Evolutionary conservation across 768 basidiomycete genomes (phyloP).

Genomic region (Russula sp.): DNA sequence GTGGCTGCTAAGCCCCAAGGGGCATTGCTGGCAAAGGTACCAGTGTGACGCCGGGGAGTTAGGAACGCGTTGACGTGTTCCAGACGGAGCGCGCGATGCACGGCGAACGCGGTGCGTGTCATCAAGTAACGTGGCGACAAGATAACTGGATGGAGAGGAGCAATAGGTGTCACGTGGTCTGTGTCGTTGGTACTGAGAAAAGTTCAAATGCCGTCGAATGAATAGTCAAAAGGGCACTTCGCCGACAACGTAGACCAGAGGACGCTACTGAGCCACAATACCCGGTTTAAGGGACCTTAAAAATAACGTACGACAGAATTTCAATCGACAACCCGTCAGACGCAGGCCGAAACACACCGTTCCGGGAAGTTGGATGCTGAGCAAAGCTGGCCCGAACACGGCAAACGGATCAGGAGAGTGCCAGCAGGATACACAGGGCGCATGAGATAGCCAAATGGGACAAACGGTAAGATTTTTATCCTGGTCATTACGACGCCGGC

Average conservation of each 20-base stretch:
- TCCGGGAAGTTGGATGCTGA: neutral
- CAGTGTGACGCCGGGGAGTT: neutral
- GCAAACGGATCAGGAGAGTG: neutral
- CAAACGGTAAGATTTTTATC: neutral
- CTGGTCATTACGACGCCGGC: neutral
- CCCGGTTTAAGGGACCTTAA: neutral
- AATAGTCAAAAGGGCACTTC: neutral
- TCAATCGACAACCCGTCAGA: neutral
- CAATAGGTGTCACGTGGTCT: neutral
- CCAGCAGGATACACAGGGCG: neutral
- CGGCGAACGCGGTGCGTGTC: neutral
- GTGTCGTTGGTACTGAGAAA: neutral
- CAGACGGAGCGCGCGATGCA: slow-evolving; percentile 11
- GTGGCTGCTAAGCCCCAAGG: neutral
- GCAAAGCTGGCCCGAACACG: neutral
- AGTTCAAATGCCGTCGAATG: neutral
- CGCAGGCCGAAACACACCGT: neutral
- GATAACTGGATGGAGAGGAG: neutral
- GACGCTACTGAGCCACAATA: too few relatives aligned
- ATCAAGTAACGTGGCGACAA: neutral
- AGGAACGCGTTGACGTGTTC: slow-evolving; percentile 12
- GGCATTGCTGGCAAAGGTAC: neutral
- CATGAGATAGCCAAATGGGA: neutral
- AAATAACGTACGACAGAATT: neutral
- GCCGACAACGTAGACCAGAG: neutral